These are phyloP conservation scores for Suillus fuscotomentosus DNA, from an alignment of 768 basidiomycete species.

Conservation along the genomic window DNA sequence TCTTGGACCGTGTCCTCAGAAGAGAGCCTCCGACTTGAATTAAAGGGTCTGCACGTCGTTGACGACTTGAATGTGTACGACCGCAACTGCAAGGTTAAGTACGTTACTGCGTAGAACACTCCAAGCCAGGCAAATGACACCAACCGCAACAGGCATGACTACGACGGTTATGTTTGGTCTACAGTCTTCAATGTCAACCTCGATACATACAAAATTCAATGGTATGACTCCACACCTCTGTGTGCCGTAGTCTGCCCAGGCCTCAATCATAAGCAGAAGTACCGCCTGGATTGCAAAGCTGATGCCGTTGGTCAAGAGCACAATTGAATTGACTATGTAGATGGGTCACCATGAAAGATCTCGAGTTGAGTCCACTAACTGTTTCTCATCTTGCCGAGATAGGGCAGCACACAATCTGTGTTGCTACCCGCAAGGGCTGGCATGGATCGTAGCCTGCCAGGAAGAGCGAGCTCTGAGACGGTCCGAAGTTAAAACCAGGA, in stretches of 20 bases:
- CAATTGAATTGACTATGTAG: conserved; percentile 67
- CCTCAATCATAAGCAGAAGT: conserved; percentile 62
- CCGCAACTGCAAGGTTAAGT: conserved; percentile 67
- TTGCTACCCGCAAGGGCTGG: conserved; percentile 47
- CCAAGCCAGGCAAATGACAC: conserved; percentile 81
- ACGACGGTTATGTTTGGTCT: conserved; percentile 78
- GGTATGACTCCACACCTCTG: conserved; percentile 51
- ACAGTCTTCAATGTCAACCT: conserved; percentile 5
- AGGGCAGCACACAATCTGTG: conserved; percentile 63
- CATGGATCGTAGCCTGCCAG: conserved; percentile 71
- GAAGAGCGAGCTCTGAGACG: conserved; percentile 65
- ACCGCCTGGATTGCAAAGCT: conserved; percentile 65
- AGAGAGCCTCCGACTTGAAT: neutral
- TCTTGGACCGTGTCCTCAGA: neutral
- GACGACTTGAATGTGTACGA: neutral
- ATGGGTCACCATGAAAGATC: neutral
- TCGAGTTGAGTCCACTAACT: conserved; percentile 37
- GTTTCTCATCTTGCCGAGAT: conserved; percentile 58
- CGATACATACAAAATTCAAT: neutral
- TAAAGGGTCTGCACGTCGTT: too few relatives aligned
- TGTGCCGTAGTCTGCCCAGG: conserved; percentile 81
- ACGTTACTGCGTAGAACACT: conserved; percentile 49
- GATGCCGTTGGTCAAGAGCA: conserved; percentile 71
- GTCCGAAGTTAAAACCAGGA: conserved; percentile 56
- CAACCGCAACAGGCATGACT: conserved; percentile 62